A percentile compares a stretch with the other conserved stretches of the same genome.
These are phyloP conservation scores for Yarrowia keelungensis DNA, from an alignment of 805 yeast species.

Conservation along the genomic window DNA sequence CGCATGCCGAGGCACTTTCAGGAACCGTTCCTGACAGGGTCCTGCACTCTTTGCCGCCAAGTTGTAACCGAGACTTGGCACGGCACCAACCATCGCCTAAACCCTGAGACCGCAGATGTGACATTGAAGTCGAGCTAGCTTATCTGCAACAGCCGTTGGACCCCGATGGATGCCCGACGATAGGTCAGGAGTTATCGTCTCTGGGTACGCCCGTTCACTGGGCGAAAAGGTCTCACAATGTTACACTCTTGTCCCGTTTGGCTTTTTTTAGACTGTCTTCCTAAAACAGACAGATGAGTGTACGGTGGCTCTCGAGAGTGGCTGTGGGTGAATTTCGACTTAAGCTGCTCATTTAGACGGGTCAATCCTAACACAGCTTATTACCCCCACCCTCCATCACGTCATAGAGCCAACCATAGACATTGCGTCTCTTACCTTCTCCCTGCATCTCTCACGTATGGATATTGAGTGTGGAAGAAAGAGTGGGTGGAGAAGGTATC, in stretches of 20 bases:
- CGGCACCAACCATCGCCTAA: slow-evolving; percentile 9
- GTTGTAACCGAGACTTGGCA: slow-evolving; percentile 16
- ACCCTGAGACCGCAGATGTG: background rate
- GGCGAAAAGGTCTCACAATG: background rate
- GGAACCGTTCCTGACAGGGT: slow-evolving; percentile 22
- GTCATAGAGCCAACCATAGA: background rate
- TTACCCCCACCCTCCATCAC: background rate
- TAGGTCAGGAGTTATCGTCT: too few species aligned
- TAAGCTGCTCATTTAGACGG: background rate
- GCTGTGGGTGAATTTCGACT: background rate
- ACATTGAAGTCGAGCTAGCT: background rate
- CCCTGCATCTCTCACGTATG: slow-evolving; percentile 7
- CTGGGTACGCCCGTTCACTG: too few species aligned
- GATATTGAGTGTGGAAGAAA: background rate
- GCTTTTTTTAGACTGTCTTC: slow-evolving; percentile 9
- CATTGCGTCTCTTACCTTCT: slow-evolving; percentile 12
- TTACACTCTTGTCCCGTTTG: background rate
- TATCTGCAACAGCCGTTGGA: background rate
- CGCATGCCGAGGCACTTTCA: slow-evolving; percentile 12
- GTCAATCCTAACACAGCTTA: background rate
- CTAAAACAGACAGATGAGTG: background rate
- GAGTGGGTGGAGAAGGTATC: slow-evolving; percentile 18
- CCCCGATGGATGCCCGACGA: too few species aligned
- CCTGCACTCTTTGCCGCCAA: slow-evolving; percentile 20
- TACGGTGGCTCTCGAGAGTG: background rate